Conservation (phyloP, 495 filamentous ascomycete genomes). For the Viridothelium virens region DNA sequence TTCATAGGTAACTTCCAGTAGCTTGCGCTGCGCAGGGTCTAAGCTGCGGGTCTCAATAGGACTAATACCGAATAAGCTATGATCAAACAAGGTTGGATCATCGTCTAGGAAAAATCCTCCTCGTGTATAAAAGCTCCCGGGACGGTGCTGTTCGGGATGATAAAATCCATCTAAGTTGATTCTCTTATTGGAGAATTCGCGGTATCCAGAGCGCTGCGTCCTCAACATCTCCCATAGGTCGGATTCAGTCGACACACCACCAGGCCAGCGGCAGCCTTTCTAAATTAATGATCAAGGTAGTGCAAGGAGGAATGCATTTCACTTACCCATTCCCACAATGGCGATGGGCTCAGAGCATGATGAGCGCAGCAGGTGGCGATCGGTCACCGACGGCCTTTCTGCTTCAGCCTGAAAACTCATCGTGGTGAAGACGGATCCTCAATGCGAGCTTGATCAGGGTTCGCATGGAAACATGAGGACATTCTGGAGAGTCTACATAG, state of each 20-base stretch:
- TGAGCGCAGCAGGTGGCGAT: not conserved
- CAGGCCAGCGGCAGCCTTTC: not conserved
- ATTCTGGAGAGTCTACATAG: not conserved
- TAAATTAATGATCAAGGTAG: not conserved
- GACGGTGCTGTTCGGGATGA: conserved; percentile 18
- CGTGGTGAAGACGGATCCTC: not conserved
- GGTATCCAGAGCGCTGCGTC: not conserved
- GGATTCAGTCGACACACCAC: not conserved
- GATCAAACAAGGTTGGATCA: conserved; percentile 16
- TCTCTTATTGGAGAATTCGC: not conserved
- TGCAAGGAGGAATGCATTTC: not conserved
- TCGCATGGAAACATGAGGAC: not conserved
- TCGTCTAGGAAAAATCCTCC: conserved; percentile 11
- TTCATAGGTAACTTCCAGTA: conserved; percentile 13
- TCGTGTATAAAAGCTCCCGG: conserved; percentile 2
- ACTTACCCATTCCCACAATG: not conserved
- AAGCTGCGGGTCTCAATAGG: conserved; percentile 7
- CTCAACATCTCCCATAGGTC: not conserved
- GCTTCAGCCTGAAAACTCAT: not conserved
- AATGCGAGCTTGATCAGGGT: not conserved
- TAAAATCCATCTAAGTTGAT: conserved; percentile 33
- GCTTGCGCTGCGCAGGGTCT: conserved; percentile 16
- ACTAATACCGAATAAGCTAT: conserved; percentile 16
- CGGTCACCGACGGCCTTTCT: not conserved
- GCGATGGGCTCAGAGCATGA: not conserved